These are phyloP conservation scores for Skeletonema costatum DNA, from an alignment of 108 stramenopile genomes.

Conservation along the genomic window DNA sequence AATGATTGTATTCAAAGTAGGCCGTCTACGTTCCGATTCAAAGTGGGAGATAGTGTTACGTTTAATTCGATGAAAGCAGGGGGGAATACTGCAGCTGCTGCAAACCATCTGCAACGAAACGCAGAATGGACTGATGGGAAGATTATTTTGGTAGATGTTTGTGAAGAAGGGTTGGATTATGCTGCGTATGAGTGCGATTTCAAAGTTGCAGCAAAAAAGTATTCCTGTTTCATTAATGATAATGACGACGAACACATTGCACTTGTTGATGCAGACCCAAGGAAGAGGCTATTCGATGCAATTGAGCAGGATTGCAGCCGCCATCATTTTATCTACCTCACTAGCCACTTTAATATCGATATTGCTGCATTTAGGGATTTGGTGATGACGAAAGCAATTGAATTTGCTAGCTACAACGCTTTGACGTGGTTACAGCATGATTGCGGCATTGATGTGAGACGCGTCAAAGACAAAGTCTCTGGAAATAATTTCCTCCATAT, in stretches of 20 bases:
- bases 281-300: conserved; percentile 20
- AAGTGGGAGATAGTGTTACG: neutral
- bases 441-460: neutral
- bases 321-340: neutral
- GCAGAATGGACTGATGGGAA: neutral
- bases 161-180: neutral
- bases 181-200: conserved; percentile 9
- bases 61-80: neutral
- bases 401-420: conserved; percentile 11
- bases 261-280: neutral
- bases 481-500: conserved; percentile 11
- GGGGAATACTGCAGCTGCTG: neutral
- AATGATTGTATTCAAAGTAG: neutral
- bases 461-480: neutral
- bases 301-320: conserved; percentile 12
- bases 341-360: conserved; percentile 1
- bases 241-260: conserved; percentile 8
- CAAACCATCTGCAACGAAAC: neutral
- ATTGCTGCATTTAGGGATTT: neutral
- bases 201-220: neutral
- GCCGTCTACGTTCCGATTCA: neutral
- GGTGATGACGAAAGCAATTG: conserved; percentile 1
- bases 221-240: conserved; percentile 1
- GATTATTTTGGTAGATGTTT: neutral
- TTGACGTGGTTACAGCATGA: conserved; percentile 9